A percentile compares a stretch with the other conserved stretches of the same genome.
Conservation (phyloP, 768 basidiomycete species). For the Hypsizygus marmoreus region DNA sequence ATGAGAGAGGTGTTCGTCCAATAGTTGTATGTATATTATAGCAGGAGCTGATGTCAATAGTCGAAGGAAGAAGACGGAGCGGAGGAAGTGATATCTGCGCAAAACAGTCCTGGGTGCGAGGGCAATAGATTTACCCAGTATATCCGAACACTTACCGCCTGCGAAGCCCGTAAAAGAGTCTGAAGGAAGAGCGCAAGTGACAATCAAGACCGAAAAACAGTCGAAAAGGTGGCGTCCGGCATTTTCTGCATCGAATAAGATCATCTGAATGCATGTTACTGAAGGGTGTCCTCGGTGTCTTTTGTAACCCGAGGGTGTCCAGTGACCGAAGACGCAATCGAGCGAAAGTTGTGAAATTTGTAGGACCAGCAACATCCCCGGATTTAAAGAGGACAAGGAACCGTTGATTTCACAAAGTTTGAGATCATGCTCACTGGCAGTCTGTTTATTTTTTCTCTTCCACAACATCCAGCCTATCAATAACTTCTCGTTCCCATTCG, state of each 20-base stretch:
- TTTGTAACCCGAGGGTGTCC: too few species aligned
- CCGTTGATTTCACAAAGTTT: conserved; percentile 4
- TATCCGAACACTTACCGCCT: conserved; percentile 11
- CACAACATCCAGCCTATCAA: conserved; percentile 65
- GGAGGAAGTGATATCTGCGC: neutral
- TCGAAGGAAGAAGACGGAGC: neutral
- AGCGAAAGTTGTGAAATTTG: too few species aligned
- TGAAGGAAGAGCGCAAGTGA: neutral
- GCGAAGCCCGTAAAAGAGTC: neutral
- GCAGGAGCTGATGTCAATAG: neutral
- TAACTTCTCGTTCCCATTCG: conserved; percentile 83
- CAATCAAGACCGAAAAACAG: neutral
- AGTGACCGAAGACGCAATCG: too few species aligned
- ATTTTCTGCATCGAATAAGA: too few species aligned
- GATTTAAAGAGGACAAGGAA: conserved; percentile 4
- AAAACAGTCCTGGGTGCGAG: too few species aligned
- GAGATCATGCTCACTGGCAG: neutral
- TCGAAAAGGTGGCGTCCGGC: conserved; percentile 1
- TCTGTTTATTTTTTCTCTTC: conserved; percentile 25
- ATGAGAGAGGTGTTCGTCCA: neutral
- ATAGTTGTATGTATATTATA: neutral
- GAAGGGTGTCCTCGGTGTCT: too few species aligned
- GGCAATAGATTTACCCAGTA: conserved; percentile 11
- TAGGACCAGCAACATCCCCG: neutral
- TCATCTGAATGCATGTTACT: too few species aligned